Conservation (phyloP, 2,329 filamentous ascomycete genomes). For the Ceratocystis ficicola region DNA sequence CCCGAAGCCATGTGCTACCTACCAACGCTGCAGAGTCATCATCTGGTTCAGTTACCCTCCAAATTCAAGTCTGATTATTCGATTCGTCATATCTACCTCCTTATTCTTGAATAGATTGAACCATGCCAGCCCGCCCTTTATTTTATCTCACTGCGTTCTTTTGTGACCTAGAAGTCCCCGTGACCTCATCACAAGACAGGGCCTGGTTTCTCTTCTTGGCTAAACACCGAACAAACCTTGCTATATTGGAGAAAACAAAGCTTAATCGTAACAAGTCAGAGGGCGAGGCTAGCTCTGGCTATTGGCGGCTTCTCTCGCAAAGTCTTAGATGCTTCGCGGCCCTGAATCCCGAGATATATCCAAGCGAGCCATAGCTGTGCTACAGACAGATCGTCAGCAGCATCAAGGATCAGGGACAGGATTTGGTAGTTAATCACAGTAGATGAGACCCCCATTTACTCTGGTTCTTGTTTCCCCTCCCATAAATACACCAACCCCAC, state of each 20-base stretch:
- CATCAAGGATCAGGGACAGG: slow-evolving; percentile 1
- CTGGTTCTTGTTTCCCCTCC: not conserved
- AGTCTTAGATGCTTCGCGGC: not conserved
- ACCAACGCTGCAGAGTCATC: not conserved
- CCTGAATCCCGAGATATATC: slow-evolving; percentile 9
- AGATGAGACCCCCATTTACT: too few species aligned
- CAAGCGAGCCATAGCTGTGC: not conserved
- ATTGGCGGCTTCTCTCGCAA: too few species aligned
- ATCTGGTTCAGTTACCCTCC: not conserved
- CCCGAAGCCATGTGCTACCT: not conserved
- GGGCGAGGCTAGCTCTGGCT: too few species aligned
- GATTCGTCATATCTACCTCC: not conserved
- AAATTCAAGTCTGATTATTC: not conserved
- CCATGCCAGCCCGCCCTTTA: not conserved
- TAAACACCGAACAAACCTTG: not conserved
- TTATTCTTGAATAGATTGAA: not conserved
- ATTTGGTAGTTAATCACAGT: not conserved
- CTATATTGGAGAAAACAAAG: not conserved
- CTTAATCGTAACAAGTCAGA: too few species aligned
- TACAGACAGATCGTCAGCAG: not conserved
- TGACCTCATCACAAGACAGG: slow-evolving; percentile 3
- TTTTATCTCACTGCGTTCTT: not conserved
- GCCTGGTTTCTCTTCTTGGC: not conserved
- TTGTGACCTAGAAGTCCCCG: not conserved
- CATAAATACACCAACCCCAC: not conserved